A percentile compares a stretch with the other conserved stretches of the same genome.
Conservation (phyloP, 495 filamentous ascomycete species). For the Penicillium verhagenii region DNA sequence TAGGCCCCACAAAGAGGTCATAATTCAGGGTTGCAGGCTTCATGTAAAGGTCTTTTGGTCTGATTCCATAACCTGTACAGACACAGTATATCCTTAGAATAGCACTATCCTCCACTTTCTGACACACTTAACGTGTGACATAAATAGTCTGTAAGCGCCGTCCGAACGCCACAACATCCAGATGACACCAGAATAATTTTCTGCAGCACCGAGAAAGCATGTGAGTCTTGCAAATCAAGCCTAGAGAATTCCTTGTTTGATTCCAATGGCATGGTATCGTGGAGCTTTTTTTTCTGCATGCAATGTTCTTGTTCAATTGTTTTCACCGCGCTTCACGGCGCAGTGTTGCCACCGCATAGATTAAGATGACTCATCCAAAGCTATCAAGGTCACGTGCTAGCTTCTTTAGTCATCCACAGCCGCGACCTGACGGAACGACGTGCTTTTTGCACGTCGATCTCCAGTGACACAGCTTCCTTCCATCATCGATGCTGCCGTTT, state of each 20-base stretch:
- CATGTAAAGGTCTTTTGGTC: no score
- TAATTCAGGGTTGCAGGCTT: no score
- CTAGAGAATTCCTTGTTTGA: not conserved
- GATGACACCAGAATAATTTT: not conserved
- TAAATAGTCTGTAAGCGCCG: slow-evolving; percentile 26
- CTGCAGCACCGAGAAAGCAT: not conserved
- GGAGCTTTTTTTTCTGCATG: no score
- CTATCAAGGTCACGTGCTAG: slow-evolving; percentile 8
- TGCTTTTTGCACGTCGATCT: slow-evolving; percentile 25
- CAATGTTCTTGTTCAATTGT: no score
- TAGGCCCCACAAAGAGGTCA: no score
- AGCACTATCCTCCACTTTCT: slow-evolving; percentile 6
- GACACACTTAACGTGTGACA: slow-evolving; percentile 20
- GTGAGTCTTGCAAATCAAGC: not conserved
- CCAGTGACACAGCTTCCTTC: slow-evolving; percentile 19
- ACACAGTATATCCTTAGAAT: not conserved
- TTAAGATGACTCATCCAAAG: slow-evolving; percentile 4
- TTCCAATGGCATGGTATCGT: no score
- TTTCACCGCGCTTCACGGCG: no score
- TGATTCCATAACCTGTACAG: no score
- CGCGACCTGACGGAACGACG: slow-evolving; percentile 21
- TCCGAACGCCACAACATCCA: slow-evolving; percentile 10
- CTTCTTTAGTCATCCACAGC: slow-evolving; percentile 17
- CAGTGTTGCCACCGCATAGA: not conserved
- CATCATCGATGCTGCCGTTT: slow-evolving; percentile 30